These are phyloP conservation scores for Telopea speciosissima DNA, from an alignment of 177 flowering plant genomes.

Conservation along the genomic window DNA sequence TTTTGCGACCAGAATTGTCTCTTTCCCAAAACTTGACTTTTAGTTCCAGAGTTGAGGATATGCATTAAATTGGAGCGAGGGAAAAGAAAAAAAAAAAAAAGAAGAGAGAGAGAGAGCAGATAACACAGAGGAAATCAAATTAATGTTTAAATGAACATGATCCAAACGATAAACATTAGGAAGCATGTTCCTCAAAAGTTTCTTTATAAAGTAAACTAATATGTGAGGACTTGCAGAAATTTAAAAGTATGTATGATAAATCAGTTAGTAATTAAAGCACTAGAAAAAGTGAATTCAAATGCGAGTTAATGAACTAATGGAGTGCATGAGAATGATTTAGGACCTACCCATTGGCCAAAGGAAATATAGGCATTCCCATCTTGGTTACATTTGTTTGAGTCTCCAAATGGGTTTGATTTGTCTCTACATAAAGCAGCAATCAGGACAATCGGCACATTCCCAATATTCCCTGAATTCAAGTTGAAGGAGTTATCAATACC, in stretches of 20 bases:
- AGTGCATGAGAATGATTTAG: neutral
- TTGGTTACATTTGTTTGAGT: constrained; percentile 55
- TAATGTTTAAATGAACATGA: no score
- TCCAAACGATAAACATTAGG: neutral
- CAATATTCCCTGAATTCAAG: constrained; percentile 75
- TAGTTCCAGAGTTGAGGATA: no score
- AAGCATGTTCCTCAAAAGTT: neutral
- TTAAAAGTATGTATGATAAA: neutral
- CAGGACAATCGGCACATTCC: constrained; percentile 93
- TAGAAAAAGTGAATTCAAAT: neutral
- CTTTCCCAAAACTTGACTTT: no score
- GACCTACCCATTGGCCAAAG: constrained; percentile 95
- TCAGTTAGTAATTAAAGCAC: neutral
- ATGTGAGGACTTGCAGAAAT: neutral
- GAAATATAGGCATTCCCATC: constrained; percentile 95
- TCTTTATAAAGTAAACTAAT: no score
- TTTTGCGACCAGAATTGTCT: no score
- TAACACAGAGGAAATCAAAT: neutral
- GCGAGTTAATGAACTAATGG: neutral
- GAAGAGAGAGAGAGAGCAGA: neutral
- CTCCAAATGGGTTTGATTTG: constrained; percentile 84
- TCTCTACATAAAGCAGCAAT: constrained; percentile 94
- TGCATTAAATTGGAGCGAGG: no score
- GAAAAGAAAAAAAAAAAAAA: no score
- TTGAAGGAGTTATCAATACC: neutral